These are phyloP conservation scores for Globisporangium mamillatum DNA, from an alignment of 352 stramenopile genomes.

Conservation along the genomic window DNA sequence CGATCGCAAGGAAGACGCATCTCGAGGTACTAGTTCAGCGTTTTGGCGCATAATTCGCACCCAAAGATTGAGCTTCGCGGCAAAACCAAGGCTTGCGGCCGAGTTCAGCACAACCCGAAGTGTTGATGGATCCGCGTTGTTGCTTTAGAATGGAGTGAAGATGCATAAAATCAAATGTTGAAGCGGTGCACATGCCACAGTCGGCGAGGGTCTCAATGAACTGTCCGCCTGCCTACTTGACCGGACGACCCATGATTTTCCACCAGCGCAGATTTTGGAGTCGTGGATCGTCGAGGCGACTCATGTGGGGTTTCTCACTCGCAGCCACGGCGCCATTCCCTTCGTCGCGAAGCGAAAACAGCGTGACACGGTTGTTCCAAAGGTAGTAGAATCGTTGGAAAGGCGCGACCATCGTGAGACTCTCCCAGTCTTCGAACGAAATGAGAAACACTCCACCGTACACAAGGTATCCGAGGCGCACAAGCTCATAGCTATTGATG, in stretches of 20 bases:
- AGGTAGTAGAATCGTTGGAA: conserved; percentile 9
- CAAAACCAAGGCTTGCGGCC: no score
- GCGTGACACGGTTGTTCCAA: conserved; percentile 17
- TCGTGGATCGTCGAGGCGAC: conserved; percentile 3
- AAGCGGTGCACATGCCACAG: no score
- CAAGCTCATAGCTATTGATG: conserved; percentile 18
- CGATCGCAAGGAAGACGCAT: no score
- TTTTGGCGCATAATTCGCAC: no score
- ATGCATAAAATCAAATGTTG: no score
- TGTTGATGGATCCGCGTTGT: no score
- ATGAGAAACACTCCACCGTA: conserved; percentile 12
- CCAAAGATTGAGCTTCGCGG: no score
- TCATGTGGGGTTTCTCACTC: conserved; percentile 10
- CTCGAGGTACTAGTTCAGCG: no score
- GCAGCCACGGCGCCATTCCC: neutral
- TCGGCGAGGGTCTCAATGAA: no score
- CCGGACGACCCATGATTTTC: neutral
- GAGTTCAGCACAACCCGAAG: no score
- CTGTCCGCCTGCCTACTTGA: neutral
- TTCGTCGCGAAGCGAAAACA: conserved; percentile 9
- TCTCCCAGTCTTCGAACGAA: conserved; percentile 14
- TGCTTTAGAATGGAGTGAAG: no score
- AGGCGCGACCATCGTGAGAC: neutral
- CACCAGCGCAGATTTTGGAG: neutral
- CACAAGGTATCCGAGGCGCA: conserved; percentile 19